phyloP scores from a whole-genome alignment of 148 eudicot genomes.

The Agrostemma githago region DNA sequence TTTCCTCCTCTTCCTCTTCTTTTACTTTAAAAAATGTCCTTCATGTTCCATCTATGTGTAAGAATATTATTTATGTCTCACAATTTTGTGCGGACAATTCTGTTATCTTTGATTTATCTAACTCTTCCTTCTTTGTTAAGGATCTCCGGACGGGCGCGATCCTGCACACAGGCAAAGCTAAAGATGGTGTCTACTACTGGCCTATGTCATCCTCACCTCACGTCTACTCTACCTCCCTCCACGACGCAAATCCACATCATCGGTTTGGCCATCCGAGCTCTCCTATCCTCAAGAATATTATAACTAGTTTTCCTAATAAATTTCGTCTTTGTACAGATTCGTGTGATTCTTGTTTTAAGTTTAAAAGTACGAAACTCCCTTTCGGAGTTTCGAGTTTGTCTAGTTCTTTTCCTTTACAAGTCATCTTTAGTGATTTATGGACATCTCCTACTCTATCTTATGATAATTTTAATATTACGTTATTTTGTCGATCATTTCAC shows the following conservation, averaged over 20 bases:
- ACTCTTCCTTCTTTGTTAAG: neutral
- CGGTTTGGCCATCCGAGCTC: neutral
- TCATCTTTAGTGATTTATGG: neutral
- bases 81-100: neutral
- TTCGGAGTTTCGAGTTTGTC: neutral
- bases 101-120: neutral
- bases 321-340: no score
- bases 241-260: neutral
- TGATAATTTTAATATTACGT: neutral
- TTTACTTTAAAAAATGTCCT: neutral
- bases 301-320: neutral
- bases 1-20: no score
- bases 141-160: neutral
- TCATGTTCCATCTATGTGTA: neutral
- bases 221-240: no score
- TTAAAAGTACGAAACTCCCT: neutral
- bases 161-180: neutral
- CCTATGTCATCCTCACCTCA: neutral
- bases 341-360: neutral
- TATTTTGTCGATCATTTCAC: neutral
- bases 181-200: neutral
- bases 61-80: neutral
- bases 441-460: neutral
- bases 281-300: neutral
- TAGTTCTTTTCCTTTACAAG: neutral